Conservation (phyloP, 2,329 filamentous ascomycete species). For the Claviceps pazoutovae region DNA sequence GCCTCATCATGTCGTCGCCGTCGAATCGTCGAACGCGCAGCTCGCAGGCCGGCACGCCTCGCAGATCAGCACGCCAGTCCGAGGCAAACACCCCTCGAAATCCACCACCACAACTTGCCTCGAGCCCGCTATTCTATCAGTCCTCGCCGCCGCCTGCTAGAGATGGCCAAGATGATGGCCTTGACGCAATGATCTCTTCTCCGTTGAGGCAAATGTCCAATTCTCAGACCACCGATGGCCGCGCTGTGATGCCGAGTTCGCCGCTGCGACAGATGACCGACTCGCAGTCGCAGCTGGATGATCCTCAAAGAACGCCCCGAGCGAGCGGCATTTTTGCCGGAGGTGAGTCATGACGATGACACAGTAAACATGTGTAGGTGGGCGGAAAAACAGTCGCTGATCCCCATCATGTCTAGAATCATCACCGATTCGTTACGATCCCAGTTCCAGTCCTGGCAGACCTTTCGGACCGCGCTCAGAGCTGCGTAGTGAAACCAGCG, state of each 20-base stretch:
- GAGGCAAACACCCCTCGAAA: slow-evolving; percentile 29
- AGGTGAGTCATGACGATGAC: slow-evolving; percentile 32
- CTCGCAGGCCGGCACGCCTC: slow-evolving; percentile 36
- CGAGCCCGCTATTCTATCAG: slow-evolving; percentile 71
- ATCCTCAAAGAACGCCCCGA: slow-evolving; percentile 55
- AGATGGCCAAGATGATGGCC: slow-evolving; percentile 14
- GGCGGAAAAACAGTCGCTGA: slow-evolving; percentile 6
- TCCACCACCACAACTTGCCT: slow-evolving; percentile 41
- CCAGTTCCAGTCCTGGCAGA: slow-evolving; percentile 75
- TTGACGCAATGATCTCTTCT: slow-evolving; percentile 31
- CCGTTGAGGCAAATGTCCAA: slow-evolving; percentile 43
- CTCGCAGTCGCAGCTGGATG: slow-evolving; percentile 34
- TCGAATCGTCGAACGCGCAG: slow-evolving; percentile 33
- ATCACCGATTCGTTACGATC: slow-evolving; percentile 80
- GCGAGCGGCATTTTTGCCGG: slow-evolving; percentile 46
- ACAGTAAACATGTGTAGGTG: background rate
- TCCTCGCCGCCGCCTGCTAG: slow-evolving; percentile 26
- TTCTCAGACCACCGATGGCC: slow-evolving; percentile 34
- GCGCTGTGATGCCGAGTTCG: slow-evolving; percentile 37
- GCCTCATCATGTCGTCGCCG: slow-evolving; percentile 27
- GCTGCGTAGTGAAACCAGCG: slow-evolving; percentile 70
- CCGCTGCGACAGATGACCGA: slow-evolving; percentile 46
- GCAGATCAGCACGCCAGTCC: slow-evolving; percentile 26
- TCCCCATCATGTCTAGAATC: slow-evolving; percentile 46
- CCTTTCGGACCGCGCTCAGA: slow-evolving; percentile 51